Evolutionary conservation across 169 alveolate genomes (phyloP).

Genomic region (Eimeria praecox): DNA sequence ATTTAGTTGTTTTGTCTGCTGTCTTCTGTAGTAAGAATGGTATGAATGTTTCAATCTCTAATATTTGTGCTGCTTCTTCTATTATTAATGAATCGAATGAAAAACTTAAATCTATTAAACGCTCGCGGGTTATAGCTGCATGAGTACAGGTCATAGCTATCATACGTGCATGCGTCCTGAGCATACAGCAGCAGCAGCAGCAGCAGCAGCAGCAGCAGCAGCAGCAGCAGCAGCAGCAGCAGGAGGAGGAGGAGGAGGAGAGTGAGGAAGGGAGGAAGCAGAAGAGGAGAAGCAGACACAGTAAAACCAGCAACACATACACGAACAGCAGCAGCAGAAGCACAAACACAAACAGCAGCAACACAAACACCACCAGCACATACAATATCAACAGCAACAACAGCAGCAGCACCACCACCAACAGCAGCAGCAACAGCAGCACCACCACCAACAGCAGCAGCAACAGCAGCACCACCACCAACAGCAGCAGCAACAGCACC

Average conservation of each 20-base stretch:
- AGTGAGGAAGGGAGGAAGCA: too few relatives aligned
- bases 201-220: slow-evolving; percentile 30
- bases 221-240: slow-evolving; percentile 53
- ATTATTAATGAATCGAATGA: slow-evolving; percentile 91
- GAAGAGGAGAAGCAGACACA: too few relatives aligned
- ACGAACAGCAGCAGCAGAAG: slow-evolving; percentile 13
- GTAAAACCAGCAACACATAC: too few relatives aligned
- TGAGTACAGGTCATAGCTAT: slow-evolving; percentile 98
- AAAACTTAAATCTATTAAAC: slow-evolving; percentile 87
- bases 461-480: neutral
- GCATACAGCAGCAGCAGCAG: slow-evolving; percentile 7
- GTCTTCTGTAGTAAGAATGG: slow-evolving; percentile 91
- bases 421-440: neutral
- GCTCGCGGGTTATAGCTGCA: slow-evolving; percentile 95
- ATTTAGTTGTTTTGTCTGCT: slow-evolving; percentile 80
- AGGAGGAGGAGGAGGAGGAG: too few relatives aligned
- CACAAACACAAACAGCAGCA: slow-evolving; percentile 22
- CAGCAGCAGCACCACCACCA: neutral
- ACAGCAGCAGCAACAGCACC: neutral
- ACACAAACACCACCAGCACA: neutral
- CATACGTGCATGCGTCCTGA: slow-evolving; percentile 92
- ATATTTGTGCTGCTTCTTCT: slow-evolving; percentile 95
- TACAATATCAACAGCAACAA: too few relatives aligned
- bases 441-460: neutral
- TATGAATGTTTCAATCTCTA: slow-evolving; percentile 93